These are phyloP conservation scores for Dimocarpus longan DNA, from an alignment of 345 rosid genomes.

Conservation along the genomic window DNA sequence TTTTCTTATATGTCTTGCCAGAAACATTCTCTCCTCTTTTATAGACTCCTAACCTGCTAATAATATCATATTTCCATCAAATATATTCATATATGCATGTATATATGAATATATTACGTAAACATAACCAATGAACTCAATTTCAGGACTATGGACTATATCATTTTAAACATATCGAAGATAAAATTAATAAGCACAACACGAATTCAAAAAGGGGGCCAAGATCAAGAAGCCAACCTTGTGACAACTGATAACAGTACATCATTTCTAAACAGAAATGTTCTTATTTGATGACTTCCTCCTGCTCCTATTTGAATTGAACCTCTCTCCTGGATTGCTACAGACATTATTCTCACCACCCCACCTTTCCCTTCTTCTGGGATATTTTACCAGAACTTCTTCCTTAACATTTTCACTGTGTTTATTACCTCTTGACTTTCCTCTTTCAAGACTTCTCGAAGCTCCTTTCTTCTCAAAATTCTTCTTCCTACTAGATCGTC, in stretches of 20 bases:
- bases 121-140: not conserved
- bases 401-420: not conserved
- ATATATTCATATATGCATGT: not conserved
- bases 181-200: not conserved
- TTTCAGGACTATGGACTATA: not conserved
- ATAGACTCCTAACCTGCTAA: not conserved
- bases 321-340: not conserved
- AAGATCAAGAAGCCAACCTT: conserved; percentile 6
- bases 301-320: not conserved
- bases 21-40: not conserved
- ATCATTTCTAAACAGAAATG: conserved; percentile 1
- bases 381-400: not conserved
- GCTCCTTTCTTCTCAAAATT: conserved; percentile 9
- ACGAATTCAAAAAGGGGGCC: not conserved
- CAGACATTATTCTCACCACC: not conserved
- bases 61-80: not conserved
- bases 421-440: conserved; percentile 18
- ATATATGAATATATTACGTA: not conserved
- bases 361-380: conserved; percentile 5
- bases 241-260: not conserved
- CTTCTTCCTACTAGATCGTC: conserved; percentile 12
- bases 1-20: not conserved
- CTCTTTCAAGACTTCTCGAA: conserved; percentile 19
- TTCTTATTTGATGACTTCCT: not conserved
- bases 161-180: not conserved